Base-by-base conservation (phyloP, 2,329 filamentous ascomycete species). In the Nothomitra cinnamomea region DNA sequence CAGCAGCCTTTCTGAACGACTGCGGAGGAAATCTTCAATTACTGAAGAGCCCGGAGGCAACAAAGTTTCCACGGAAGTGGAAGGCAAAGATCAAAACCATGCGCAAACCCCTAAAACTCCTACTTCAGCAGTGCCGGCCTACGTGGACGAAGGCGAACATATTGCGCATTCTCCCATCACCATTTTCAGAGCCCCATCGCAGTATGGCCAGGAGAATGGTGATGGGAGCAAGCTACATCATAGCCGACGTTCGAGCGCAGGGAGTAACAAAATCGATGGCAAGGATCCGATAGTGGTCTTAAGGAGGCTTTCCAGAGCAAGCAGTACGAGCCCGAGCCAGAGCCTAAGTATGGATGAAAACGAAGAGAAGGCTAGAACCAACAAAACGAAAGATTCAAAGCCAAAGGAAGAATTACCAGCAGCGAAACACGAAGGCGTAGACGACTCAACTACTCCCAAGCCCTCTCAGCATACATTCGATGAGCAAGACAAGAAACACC, bases 251-350 rank as follows among this genome's bases (percentile, higher is more conserved):
- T 56, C 12, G 63, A 67, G 21, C 13, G 43, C 24, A 25, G 43
- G 43, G 28, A 48, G 19, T 21, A 48, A 25, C 13, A 48, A 48
- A 25, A 48, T 48, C 51, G 60, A 63, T 32, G 64, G 69, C 38
- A 63, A 67, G 42, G 71, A 72, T 58, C 73, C 71, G 4, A 65
- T 71, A 56, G 65, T 69, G 56, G 60, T 74, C 21, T 62, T 75
- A 48, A 66, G 68, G 57, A 65, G 67, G 54, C 63, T 75, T 8
- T 70, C 72, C 1, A 63, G 70, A 57, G 69, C 65, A 1, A 68
- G 70, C 5, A 73, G 69, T 54, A 57, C 61, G 45, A 74, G 70
- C 32, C 71, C 72, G 2, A 72, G 68, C 56, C 69, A 71, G 35
- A 64, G 59, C 21, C 32, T 48, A 50, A 25, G 51, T 58, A 58